Percentiles rank a stretch among this genome's conserved stretches.
Evolutionary conservation across 2,329 filamentous ascomycete genomes (phyloP).

Genomic region (Pestalotiopsis sp.): DNA sequence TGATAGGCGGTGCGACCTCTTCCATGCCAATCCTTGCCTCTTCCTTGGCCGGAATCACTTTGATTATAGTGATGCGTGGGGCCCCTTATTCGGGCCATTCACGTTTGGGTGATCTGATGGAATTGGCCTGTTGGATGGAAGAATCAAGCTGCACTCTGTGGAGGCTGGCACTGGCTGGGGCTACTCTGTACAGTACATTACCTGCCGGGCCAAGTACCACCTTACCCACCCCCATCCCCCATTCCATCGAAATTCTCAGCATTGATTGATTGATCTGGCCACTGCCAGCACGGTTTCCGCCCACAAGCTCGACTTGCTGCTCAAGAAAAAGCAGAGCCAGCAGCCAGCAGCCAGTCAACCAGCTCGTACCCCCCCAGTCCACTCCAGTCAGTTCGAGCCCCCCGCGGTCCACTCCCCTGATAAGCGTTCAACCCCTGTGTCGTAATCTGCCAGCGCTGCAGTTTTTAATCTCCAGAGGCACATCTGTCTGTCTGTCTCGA

Average conservation of each 20-base stretch:
- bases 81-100: conserved; percentile 8
- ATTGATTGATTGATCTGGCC: background rate
- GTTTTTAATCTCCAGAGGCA: conserved; percentile 10
- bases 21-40: conserved; percentile 6
- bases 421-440: conserved; percentile 11
- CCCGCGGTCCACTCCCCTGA: conserved; percentile 9
- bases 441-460: conserved; percentile 10
- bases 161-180: background rate
- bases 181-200: no score
- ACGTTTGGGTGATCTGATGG: background rate
- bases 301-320: background rate
- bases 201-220: background rate
- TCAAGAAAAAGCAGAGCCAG: background rate
- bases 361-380: no score
- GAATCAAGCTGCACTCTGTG: no score
- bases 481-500: conserved; percentile 1
- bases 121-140: background rate
- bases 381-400: background rate
- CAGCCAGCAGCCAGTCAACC: background rate
- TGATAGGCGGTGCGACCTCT: conserved; percentile 4
- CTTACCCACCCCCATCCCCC: background rate
- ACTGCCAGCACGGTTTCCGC: background rate
- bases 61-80: conserved; percentile 9
- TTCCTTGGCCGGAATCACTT: conserved; percentile 11
- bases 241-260: background rate